Base-by-base conservation (phyloP, 2,329 filamentous ascomycete species). In the Sphaerulina vaccinii region DNA sequence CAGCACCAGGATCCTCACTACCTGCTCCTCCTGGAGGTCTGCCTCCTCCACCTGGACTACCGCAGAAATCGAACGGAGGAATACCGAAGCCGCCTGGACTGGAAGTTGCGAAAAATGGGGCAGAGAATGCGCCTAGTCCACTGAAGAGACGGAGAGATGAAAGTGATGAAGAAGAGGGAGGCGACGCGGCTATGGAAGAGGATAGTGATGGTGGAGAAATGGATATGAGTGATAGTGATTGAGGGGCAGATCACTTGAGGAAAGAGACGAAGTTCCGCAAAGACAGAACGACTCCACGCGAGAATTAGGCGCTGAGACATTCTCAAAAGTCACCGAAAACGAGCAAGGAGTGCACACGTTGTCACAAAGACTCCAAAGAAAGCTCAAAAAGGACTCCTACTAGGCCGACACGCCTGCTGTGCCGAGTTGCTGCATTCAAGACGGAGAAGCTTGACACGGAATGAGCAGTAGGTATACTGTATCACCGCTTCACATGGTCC, bases 171-270 rank as follows among this genome's bases (percentile, higher is more conserved):
- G 64, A 32, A 3, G 27, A 62, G 22, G 67, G 62, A 11, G 76
- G 76, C 21, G 75, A 62, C n/a, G 60, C 62, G 41, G 56, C 62
- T n/a, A 68, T 69, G 66, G 68, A 73, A 32, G 70, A 80, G 24
- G 77, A 76, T 33, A 78, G 79, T 50, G 45, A 48, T 24, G 78
- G 78, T 38, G 75, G 73, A 45, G 75, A 74, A 49, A 82, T 82
- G 79, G 79, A 87, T 59, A 86, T 89, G 62, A 87, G 84, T 52
- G 86, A 89, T 65, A 87, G 88, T 61, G 81, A 78, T 45, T 67
- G 58, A 63, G 52, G 13, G 22, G 21, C 13, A n/a, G 1, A 10
- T 32, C n/a, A 13, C 27, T 32, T 7, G 27, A 13, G 5, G 9
- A 32, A 32, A 32, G n/a, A n/a, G n/a, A n/a, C n/a, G n/a, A n/a